Evolutionary conservation across 2,329 filamentous ascomycete genomes (phyloP).

Genomic region (Epichloe sp.): DNA sequence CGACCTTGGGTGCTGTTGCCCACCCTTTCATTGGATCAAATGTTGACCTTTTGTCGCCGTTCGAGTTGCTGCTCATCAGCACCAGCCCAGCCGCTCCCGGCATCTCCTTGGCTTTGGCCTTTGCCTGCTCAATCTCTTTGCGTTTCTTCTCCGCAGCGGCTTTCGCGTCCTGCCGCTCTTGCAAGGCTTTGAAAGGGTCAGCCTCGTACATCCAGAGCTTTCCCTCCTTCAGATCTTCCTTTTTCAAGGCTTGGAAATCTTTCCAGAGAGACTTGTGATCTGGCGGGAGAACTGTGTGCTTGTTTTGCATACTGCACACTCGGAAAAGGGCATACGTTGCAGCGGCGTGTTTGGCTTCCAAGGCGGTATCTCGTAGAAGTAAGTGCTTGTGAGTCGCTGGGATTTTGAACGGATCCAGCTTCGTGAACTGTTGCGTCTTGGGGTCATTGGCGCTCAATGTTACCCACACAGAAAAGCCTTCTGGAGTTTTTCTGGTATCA

Average conservation of each 20-base stretch:
- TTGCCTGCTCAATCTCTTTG: conserved; percentile 53
- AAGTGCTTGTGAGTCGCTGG: conserved; percentile 65
- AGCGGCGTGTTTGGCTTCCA: conserved; percentile 88
- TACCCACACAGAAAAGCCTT: conserved; percentile 69
- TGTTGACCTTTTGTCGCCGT: conserved; percentile 17
- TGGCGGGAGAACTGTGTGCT: conserved; percentile 87
- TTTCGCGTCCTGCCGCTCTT: conserved; percentile 68
- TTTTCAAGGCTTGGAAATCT: conserved; percentile 73
- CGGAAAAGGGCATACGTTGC: conserved; percentile 85
- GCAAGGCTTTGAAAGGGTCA: conserved; percentile 74
- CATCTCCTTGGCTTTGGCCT: conserved; percentile 54
- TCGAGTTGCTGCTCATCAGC: conserved; percentile 34
- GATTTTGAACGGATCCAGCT: conserved; percentile 69
- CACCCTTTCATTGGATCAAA: conserved; percentile 56
- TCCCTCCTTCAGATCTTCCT: conserved; percentile 65
- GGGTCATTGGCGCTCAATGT: conserved; percentile 61
- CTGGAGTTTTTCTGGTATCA: conserved; percentile 59
- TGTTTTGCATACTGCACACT: conserved; percentile 89
- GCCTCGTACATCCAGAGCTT: conserved; percentile 84
- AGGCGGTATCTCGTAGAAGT: conserved; percentile 60
- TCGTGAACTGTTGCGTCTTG: conserved; percentile 68
- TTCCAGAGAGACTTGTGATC: conserved; percentile 88
- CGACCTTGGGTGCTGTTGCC: conserved; percentile 76
- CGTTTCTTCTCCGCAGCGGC: conserved; percentile 66
- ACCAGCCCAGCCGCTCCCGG: conserved; percentile 44